These are phyloP conservation scores for Marasmius oreades DNA, from an alignment of 1,284 basidiomycete species.

Conservation along the genomic window DNA sequence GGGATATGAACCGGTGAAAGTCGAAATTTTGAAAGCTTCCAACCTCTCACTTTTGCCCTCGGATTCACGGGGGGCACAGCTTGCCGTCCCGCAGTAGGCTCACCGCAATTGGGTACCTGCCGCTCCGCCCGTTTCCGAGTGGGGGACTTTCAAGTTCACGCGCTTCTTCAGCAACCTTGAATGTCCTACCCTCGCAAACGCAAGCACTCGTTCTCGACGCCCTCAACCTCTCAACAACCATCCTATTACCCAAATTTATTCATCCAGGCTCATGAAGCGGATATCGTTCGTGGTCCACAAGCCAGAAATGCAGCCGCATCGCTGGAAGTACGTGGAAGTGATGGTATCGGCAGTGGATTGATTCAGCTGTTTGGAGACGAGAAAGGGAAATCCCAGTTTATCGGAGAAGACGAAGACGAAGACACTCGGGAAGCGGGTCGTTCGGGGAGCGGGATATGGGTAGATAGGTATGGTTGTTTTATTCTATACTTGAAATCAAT, in stretches of 20 bases:
- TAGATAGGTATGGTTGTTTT: conserved; percentile 21
- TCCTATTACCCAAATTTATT: conserved; percentile 35
- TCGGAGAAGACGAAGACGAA: conserved; percentile 13
- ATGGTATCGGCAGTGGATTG: conserved; percentile 36
- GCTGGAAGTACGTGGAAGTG: conserved; percentile 37
- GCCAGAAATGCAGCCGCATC: conserved; percentile 40
- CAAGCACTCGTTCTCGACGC: background rate
- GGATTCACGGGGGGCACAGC: too few relatives aligned
- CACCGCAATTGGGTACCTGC: too few relatives aligned
- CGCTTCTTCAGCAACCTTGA: too few relatives aligned
- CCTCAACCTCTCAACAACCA: background rate
- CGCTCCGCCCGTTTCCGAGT: too few relatives aligned
- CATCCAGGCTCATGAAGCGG: conserved; percentile 67
- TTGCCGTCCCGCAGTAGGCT: too few relatives aligned
- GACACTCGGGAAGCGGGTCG: background rate
- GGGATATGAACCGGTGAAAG: too few relatives aligned
- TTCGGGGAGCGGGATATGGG: conserved; percentile 12
- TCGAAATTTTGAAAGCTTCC: too few relatives aligned
- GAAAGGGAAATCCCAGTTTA: conserved; percentile 6
- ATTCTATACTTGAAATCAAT: background rate
- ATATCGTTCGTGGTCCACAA: conserved; percentile 48
- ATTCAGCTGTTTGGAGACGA: conserved; percentile 38
- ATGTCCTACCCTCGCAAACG: background rate
- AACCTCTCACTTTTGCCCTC: too few relatives aligned
- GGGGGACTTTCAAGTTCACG: too few relatives aligned